Base-by-base conservation (phyloP, 208 protist genomes). In the Porcisia deanei region DNA sequence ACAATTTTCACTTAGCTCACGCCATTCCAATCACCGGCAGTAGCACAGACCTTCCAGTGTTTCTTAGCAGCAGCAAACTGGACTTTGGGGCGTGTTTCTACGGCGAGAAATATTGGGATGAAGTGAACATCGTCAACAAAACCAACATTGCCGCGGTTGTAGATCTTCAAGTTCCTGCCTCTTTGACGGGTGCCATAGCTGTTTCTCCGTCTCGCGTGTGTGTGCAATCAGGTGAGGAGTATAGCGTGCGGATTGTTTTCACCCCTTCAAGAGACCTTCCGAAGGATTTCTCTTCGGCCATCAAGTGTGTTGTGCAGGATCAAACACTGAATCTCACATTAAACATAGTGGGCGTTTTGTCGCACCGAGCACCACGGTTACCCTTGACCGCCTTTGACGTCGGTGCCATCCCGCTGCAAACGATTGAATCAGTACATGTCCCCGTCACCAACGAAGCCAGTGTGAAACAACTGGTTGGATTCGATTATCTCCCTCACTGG, bases 11-110 rank as follows among this genome's bases (percentile, higher is more conserved):
- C 10, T 47, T 60, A 9, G 52, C 70, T 30, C 71, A 83, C 63
- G 79, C 68, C 20, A 80, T 95, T 47, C 22, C 70, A 34, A 81
- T 96, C 20, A 79, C 60, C 25, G 92, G 87, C 0, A 68, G 37
- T 43, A 83, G 84, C 45, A 89, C 89, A 0, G 83, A 85, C 25
- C 78, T 93, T 57, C 94, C 94, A 16, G 92, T 97, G 45, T 91
- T 88, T 76, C 79, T 97, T 14, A 83, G 85, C 10, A 88, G 75
- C 6, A 53, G 64, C 1, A 86, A 88, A 59, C 53, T 97, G 30
- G 79, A 94, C 61, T 94, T 96, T 65, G 71, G 81, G 6, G 94
- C 90, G 69, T 97, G 94, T 71, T 93, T 92, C 80, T 94, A 88
- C 70, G 90, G 85, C 47, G 82, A 79, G 25, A 83, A 76, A 22